A percentile compares a stretch with the other conserved stretches of the same genome.
Conservation (phyloP, 2,329 filamentous ascomycete species). For the Madurella mycetomatis region DNA sequence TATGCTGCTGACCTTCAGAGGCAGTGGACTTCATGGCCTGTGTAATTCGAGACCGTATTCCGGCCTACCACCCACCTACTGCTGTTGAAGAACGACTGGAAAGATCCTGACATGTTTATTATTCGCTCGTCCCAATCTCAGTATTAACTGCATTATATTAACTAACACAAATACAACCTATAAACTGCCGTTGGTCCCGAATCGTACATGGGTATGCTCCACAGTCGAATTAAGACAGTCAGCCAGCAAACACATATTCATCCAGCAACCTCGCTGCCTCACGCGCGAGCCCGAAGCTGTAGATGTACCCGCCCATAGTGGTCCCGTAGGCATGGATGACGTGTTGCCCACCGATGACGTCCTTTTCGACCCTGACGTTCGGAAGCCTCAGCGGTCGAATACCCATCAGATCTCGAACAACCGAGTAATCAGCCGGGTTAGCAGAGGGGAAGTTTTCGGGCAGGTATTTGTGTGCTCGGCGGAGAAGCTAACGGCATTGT, state of each 20-base stretch:
- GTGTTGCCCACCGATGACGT: constrained; percentile 12
- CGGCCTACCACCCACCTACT: too few relatives aligned
- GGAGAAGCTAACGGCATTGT: constrained; percentile 8
- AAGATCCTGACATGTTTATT: too few relatives aligned
- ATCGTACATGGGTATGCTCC: too few relatives aligned
- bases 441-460: constrained; percentile 17
- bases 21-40: too few relatives aligned
- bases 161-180: too few relatives aligned
- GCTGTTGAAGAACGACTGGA: too few relatives aligned
- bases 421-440: constrained; percentile 7
- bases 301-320: constrained; percentile 22
- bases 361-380: constrained; percentile 16
- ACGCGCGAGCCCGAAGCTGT: constrained; percentile 21
- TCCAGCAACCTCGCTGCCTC: constrained; percentile 10
- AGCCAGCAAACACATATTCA: neutral
- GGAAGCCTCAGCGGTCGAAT: constrained; percentile 12
- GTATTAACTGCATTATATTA: too few relatives aligned
- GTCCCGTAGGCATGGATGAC: constrained; percentile 23
- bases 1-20: too few relatives aligned
- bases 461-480: constrained; percentile 11
- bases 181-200: too few relatives aligned
- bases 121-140: too few relatives aligned
- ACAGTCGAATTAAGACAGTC: too few relatives aligned
- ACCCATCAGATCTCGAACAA: constrained; percentile 15
- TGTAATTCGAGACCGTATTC: too few relatives aligned